Base-by-base conservation (phyloP, 768 basidiomycete genomes). In the Tylopilus intermedius region DNA sequence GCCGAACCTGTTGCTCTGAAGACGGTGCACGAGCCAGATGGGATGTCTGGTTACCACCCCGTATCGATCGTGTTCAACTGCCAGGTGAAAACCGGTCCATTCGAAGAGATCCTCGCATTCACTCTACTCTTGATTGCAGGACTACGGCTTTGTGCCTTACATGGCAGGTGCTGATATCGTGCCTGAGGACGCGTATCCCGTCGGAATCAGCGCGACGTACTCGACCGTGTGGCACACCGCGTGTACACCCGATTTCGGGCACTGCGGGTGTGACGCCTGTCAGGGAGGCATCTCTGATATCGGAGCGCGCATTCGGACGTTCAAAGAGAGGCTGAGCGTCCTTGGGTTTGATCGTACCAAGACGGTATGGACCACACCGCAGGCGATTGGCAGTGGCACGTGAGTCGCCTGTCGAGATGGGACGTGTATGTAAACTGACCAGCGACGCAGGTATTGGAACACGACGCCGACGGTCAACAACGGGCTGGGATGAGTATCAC, bases 331-430 rank as follows among this genome's bases (percentile, higher is more conserved):
- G 27, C 66, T 84, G 3, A 74, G 79, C 53, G 71, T 79, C 46
- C 77, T 85, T 47, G 85, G 84, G 0, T 84, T 45, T 77, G 81
- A 82, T 54, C 71, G 79, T 13, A 78, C 75, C 7, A 84, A 86
- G 62, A 76, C 82, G 3, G 76, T 89, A 0, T 92, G 89, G 89
- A 79, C 82, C 4, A 85, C 85, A 0, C 86, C 88, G 7, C 88
- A 91, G 66, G 87, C 79, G 0, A 84, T 90, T 61, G 86, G 86
- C n/a, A 76, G 75, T 51, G 66, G 60, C n/a, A 60, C 61, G 72
- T 75, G 26, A 52, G 67, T 59, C 5, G 1, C 8, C 1, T 35
- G 1, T 21, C 10, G 8, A 24, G 11, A 8, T 10, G 8, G 2
- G 4, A 21, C 2, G 3, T 8, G 2, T 33, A 4, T 29, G 8